A percentile compares a stretch with the other conserved stretches of the same genome.
phyloP scores from a whole-genome alignment of 495 filamentous ascomycete species.

The Bacidia rubella region DNA sequence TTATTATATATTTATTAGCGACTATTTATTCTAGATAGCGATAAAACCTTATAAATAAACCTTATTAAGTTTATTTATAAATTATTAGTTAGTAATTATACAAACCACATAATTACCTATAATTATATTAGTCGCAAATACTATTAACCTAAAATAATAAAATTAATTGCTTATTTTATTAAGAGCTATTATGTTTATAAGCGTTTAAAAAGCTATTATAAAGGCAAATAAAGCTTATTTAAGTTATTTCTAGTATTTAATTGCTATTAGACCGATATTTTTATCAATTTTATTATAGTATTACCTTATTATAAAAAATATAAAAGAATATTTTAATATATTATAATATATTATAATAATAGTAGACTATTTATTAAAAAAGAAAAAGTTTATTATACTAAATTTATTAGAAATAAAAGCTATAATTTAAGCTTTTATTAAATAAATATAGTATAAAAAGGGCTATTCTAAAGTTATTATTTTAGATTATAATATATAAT shows the following conservation, averaged over 20 bases:
- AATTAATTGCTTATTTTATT: not conserved
- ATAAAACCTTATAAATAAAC: conserved; percentile 2
- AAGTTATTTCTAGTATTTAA: not conserved
- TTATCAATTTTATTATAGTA: conserved; percentile 5
- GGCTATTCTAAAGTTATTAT: too few relatives aligned
- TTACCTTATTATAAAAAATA: too few relatives aligned
- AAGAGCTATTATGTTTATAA: conserved; percentile 2
- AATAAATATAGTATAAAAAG: too few relatives aligned
- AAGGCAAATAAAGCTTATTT: conserved; percentile 1
- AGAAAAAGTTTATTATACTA: too few relatives aligned
- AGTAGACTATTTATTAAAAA: too few relatives aligned
- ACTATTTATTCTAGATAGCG: not conserved
- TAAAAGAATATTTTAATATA: too few relatives aligned
- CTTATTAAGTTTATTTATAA: not conserved
- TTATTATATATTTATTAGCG: not conserved
- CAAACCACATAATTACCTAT: not conserved
- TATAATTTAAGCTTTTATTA: too few relatives aligned
- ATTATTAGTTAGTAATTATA: not conserved
- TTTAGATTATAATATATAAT: too few relatives aligned
- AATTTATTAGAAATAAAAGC: too few relatives aligned
- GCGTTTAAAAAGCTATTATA: not conserved
- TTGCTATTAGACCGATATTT: not conserved
- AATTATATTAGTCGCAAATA: not conserved
- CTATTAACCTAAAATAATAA: not conserved
- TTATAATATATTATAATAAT: too few relatives aligned